These are phyloP conservation scores for Yamadazyma atmosphaerica DNA, from an alignment of 1,139 yeast genomes.

Conservation along the genomic window DNA sequence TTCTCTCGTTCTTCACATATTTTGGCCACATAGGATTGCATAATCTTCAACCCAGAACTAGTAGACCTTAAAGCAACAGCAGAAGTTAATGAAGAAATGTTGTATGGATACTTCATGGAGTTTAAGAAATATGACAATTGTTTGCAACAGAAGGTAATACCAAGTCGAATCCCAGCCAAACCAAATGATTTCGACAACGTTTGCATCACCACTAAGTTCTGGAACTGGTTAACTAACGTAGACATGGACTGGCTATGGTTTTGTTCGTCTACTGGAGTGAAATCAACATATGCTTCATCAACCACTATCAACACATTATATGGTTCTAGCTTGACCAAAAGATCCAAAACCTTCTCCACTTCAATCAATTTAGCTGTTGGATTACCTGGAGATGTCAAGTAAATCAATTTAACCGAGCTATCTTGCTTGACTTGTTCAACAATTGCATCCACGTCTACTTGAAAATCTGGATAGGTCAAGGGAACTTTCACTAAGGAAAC, in stretches of 20 bases:
- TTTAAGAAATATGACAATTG: slow-evolving; percentile 69
- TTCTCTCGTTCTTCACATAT: slow-evolving; percentile 57
- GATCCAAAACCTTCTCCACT: slow-evolving; percentile 45
- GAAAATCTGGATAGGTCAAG: slow-evolving; percentile 56
- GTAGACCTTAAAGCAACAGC: slow-evolving; percentile 76
- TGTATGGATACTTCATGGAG: slow-evolving; percentile 94
- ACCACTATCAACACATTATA: slow-evolving; percentile 85
- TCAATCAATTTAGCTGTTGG: slow-evolving; percentile 79
- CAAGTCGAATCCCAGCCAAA: slow-evolving; percentile 89
- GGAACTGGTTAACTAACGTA: slow-evolving; percentile 79
- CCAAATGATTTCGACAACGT: slow-evolving; percentile 95
- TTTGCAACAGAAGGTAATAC: slow-evolving; percentile 67
- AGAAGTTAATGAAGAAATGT: slow-evolving; percentile 81
- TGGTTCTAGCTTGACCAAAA: slow-evolving; percentile 45
- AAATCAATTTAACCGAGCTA: slow-evolving; percentile 65
- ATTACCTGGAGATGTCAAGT: slow-evolving; percentile 97
- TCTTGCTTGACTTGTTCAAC: slow-evolving; percentile 55
- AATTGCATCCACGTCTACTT: slow-evolving; percentile 61
- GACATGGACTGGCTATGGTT: slow-evolving; percentile 56
- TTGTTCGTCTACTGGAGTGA: slow-evolving; percentile 39
- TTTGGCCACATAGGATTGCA: slow-evolving; percentile 54
- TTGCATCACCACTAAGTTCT: slow-evolving; percentile 85
- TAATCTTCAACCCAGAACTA: slow-evolving; percentile 52
- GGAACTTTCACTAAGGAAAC: slow-evolving; percentile 77
- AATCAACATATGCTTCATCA: slow-evolving; percentile 95